These are phyloP conservation scores for Cicer cuneatum DNA, from an alignment of 306 rosid genomes.

Conservation along the genomic window DNA sequence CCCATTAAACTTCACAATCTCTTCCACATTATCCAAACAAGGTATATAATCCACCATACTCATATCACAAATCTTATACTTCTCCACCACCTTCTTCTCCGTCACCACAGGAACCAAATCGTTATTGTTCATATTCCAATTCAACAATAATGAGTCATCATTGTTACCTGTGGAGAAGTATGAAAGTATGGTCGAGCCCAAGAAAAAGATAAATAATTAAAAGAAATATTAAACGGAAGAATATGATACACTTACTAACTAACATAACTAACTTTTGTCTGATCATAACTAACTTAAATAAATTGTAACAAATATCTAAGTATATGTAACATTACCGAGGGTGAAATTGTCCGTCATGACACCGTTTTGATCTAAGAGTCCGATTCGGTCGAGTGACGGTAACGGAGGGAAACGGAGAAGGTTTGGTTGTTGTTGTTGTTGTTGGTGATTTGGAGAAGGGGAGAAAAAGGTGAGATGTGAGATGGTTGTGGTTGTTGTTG, in stretches of 20 bases:
- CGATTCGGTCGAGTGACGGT: conserved; percentile 65
- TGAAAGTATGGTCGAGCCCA: too few species aligned
- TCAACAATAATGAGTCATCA: conserved; percentile 54
- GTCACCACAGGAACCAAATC: conserved; percentile 19
- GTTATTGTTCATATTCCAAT: conserved; percentile 40
- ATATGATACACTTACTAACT: too few species aligned
- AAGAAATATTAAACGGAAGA: too few species aligned
- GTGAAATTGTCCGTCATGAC: conserved; percentile 76
- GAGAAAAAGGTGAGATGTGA: conserved; percentile 45
- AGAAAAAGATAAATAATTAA: too few species aligned
- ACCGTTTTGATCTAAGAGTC: conserved; percentile 75
- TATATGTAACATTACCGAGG: conserved; percentile 47
- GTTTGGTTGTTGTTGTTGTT: neutral
- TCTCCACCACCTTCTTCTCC: conserved; percentile 51
- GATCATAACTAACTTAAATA: too few species aligned
- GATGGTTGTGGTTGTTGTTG: neutral
- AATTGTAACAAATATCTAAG: too few species aligned
- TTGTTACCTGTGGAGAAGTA: conserved; percentile 10
- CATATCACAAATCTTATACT: conserved; percentile 55
- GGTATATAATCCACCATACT: conserved; percentile 77
- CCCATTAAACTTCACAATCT: conserved; percentile 46
- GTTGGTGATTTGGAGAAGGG: neutral
- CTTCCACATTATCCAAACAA: conserved; percentile 75
- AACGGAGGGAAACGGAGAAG: conserved; percentile 42
- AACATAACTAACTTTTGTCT: too few species aligned